Evolutionary conservation across 2,329 filamentous ascomycete genomes (phyloP), one percentile per base, ranked within the genome.

Genomic region (Penicillium sclerotigenum): DNA sequence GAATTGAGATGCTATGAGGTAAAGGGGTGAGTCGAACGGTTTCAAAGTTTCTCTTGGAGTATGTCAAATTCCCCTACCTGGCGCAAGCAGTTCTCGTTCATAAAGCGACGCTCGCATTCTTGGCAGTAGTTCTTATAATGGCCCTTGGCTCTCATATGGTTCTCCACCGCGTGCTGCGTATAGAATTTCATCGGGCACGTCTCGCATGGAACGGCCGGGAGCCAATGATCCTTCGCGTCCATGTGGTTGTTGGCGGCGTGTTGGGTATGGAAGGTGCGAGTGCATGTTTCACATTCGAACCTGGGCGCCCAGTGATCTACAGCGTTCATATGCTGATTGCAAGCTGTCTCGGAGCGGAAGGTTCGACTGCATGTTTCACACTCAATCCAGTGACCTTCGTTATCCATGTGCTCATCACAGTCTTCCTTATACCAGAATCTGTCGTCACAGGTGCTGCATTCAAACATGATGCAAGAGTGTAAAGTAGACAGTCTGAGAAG

Each of bases 1-100:
- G 83, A 86, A 26, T 80, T 80, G 2, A 82, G 71, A 59, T 87
- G 84, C 83, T 86, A 56, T 22, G 20, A 13, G 29, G 26, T 13
- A 18, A 11, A 37, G 11, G 6, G 16, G 22, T 48, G 22, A 48
- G 33, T 48, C 4, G 16, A 48, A 37, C 16, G 16, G 33, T 16
- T 26, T 18, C 16, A 18, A 13, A 26, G 6, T 13, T 16, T 36
- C 14, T 37, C 16, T 28, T 16, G 6, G 3, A 4, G 28, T 11
- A 28, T n/a, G 24, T 48, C 14, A 37, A 37, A 24, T 24, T 28
- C 2, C 4, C 33, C 33, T 48, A 48, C 46, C 46, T 48, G 46
- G 22, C 46, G 46, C 16, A 48, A 13, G 20, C 46, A 48, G 33
- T 48, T 28, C 22, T 16, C n/a, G 11, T 48, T 28, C 33, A 4